phyloP scores from a whole-genome alignment of 164 flowering plant species.

The Sextonia rubra region DNA sequence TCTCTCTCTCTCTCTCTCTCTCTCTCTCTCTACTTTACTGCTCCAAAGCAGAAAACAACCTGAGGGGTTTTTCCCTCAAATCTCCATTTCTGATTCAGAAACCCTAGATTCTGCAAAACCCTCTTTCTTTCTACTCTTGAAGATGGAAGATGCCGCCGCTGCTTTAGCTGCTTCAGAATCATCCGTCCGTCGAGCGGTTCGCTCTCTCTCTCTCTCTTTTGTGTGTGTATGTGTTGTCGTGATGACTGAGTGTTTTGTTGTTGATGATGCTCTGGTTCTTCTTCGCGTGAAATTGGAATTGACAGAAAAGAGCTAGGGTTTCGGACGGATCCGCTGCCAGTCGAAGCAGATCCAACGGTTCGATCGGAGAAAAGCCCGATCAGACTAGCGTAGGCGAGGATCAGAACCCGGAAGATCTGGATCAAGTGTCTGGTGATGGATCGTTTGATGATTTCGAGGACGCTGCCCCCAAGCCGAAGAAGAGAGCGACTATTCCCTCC shows the following conservation, averaged over 20 bases:
- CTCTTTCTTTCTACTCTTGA: not conserved
- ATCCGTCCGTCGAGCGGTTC: not conserved
- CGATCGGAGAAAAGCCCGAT: slow-evolving; percentile 19
- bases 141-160: not conserved
- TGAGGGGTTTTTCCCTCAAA: too few relatives aligned
- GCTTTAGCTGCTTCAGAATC: not conserved
- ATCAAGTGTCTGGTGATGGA: slow-evolving; percentile 31
- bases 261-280: not conserved
- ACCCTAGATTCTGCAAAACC: too few relatives aligned
- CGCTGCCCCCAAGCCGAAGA: slow-evolving; percentile 39
- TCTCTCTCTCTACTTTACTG: not conserved
- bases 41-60: not conserved
- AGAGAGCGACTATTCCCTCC: slow-evolving; percentile 19
- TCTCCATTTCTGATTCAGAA: too few relatives aligned
- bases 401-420: slow-evolving; percentile 23
- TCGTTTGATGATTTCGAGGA: slow-evolving; percentile 59
- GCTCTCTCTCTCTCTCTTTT: not conserved
- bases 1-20: not conserved
- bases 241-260: too few relatives aligned
- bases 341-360: slow-evolving; percentile 10
- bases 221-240: not conserved
- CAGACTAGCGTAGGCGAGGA: slow-evolving; percentile 26
- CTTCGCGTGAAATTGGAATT: not conserved
- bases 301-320: slow-evolving; percentile 44
- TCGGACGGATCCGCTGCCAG: slow-evolving; percentile 9